A percentile compares a stretch with the other conserved stretches of the same genome.
These are phyloP conservation scores for Hyaloscypha variabilis DNA, from an alignment of 495 filamentous ascomycete genomes.

Conservation along the genomic window DNA sequence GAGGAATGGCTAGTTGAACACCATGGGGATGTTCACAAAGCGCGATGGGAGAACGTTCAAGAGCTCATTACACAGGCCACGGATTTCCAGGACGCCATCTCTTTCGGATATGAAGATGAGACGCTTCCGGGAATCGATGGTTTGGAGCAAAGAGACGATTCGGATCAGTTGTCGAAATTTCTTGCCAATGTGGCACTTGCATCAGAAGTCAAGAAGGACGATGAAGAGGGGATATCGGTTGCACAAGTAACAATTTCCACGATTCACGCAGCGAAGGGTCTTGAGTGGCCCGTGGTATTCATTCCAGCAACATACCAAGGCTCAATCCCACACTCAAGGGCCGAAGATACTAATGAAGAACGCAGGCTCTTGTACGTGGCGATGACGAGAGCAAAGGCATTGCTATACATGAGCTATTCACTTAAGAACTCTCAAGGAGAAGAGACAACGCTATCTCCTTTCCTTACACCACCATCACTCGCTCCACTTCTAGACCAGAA, in stretches of 20 bases:
- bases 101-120: constrained; percentile 55
- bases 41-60: constrained; percentile 88
- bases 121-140: constrained; percentile 77
- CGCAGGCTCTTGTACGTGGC: constrained; percentile 91
- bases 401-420: constrained; percentile 92
- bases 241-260: constrained; percentile 90
- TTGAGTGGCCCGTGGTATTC: constrained; percentile 98
- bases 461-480: constrained; percentile 55
- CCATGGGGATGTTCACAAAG: constrained; percentile 77
- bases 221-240: constrained; percentile 54
- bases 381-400: constrained; percentile 91
- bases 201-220: constrained; percentile 68
- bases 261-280: constrained; percentile 94
- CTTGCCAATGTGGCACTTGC: constrained; percentile 88
- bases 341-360: constrained; percentile 91
- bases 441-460: constrained; percentile 64
- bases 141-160: constrained; percentile 67
- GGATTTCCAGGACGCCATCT: constrained; percentile 59
- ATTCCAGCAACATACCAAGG: constrained; percentile 90
- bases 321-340: constrained; percentile 90
- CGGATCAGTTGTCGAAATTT: constrained; percentile 76
- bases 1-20: constrained; percentile 69
- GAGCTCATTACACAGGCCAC: constrained; percentile 80
- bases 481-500: constrained; percentile 52
- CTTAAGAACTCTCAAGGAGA: constrained; percentile 63